Base-by-base conservation (phyloP, 78 protist species). In the Speleostelium caveatum region DNA sequence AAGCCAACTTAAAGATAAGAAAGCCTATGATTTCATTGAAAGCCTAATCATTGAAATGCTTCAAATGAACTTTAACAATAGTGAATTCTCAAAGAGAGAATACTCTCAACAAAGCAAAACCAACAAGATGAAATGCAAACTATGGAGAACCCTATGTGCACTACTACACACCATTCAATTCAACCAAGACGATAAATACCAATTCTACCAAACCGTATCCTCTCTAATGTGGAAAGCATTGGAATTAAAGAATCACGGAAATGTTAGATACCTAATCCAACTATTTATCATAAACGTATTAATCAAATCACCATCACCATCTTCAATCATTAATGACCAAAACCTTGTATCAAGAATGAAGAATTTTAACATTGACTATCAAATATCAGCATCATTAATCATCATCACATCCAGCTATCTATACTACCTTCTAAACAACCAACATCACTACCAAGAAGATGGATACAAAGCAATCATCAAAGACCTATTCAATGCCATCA, bases 121-220 rank as follows among this genome's bases (percentile, higher is more conserved):
- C 17, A 83, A 83, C 51, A 83, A 83, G 17, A 59, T 56, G 36
- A 83, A 83, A 59, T 83, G 91, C 28, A 68, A 60, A 33, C 39
- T 83, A 12, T 83, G 91, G 91, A 39, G 91, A 39, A 83, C 91
- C 19, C 79, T 67, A 21, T 83, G 91, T 14, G 53, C 91, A 32
- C 60, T 83, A 17, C 56, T 75, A 6, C 79, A 83, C 55, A 74
- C 59, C 1, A 61, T 65, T 45, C 26, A 33, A 8, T 83, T 69
- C 21, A 35, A n/a, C 14, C 14, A 38, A 14, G 63, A 58, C 12
- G 10, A 28, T 8, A 58, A n/a, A 28, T n/a, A n/a, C n/a, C 56
- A 69, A 16, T 30, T 79, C 2, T 73, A 69, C 56, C 56, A 38
- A 26, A 39, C 14, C 8, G 73, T 69, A 16, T 33, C 67, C 3